Evolutionary conservation across 1,284 basidiomycete species (phyloP).

Genomic region (Tylopilus sp.): DNA sequence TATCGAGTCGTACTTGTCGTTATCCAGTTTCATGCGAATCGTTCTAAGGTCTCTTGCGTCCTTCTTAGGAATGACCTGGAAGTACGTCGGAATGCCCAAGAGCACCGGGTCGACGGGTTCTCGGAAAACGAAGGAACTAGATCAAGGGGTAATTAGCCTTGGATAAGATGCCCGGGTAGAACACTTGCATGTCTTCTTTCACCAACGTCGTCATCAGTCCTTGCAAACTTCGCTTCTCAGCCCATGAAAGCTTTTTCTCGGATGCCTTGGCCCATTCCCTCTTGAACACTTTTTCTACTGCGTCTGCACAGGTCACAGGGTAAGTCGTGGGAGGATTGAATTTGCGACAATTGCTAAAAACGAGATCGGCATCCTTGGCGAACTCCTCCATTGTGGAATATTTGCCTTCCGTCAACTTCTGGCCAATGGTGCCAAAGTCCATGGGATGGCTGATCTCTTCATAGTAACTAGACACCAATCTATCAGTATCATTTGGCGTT

Average conservation of each 20-base stretch:
- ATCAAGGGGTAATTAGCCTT: constrained; percentile 6
- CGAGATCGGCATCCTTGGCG: constrained; percentile 76
- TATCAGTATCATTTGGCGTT: not conserved
- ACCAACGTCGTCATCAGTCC: constrained; percentile 70
- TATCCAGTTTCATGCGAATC: constrained; percentile 81
- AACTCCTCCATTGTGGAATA: constrained; percentile 85
- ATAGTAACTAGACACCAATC: constrained; percentile 67
- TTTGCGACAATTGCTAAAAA: constrained; percentile 85
- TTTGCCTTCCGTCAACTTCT: constrained; percentile 64
- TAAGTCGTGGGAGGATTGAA: constrained; percentile 87
- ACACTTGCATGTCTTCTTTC: constrained; percentile 69
- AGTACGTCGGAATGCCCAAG: constrained; percentile 80
- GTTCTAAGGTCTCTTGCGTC: constrained; percentile 86
- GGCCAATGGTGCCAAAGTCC: constrained; percentile 87
- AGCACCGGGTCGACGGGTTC: constrained; percentile 82
- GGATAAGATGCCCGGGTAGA: not conserved
- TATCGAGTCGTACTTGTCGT: constrained; percentile 76
- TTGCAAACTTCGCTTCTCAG: constrained; percentile 81
- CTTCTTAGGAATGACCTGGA: constrained; percentile 76
- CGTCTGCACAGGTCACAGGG: constrained; percentile 70
- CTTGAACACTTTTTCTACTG: constrained; percentile 74
- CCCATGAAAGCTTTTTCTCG: constrained; percentile 73
- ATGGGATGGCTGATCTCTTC: constrained; percentile 93
- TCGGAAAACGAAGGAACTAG: constrained; percentile 74
- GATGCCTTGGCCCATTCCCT: constrained; percentile 84